These are phyloP conservation scores for Pseudocercospora cruenta DNA, from an alignment of 2,329 filamentous ascomycete species.

Conservation along the genomic window DNA sequence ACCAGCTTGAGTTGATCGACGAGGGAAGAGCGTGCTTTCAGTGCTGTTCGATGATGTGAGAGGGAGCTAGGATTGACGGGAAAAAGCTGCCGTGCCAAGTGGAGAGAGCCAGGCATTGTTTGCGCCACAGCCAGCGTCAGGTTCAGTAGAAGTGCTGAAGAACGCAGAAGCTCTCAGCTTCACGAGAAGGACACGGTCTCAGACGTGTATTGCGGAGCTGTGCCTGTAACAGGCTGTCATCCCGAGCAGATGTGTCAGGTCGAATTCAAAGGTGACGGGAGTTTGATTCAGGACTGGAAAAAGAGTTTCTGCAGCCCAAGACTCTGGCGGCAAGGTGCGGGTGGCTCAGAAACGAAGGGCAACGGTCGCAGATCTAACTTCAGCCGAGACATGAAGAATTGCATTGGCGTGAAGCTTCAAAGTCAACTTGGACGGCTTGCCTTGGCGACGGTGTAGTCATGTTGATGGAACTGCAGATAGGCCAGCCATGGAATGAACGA, in stretches of 20 bases:
- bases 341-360: not conserved
- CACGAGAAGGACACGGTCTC: not conserved
- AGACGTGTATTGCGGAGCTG: not conserved
- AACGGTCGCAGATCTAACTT: slow-evolving; percentile 3
- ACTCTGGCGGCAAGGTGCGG: not conserved
- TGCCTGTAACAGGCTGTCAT: not conserved
- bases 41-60: not conserved
- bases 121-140: slow-evolving; percentile 8
- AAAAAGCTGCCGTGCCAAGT: slow-evolving; percentile 10
- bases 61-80: slow-evolving; percentile 7
- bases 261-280: not conserved
- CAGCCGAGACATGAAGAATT: slow-evolving; percentile 8
- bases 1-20: not conserved
- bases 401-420: slow-evolving; percentile 19
- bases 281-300: slow-evolving; percentile 4
- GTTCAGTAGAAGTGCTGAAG: not conserved
- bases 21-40: not conserved
- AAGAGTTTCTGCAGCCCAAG: slow-evolving; percentile 6
- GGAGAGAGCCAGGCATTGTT: slow-evolving; percentile 1
- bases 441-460: slow-evolving; percentile 12
- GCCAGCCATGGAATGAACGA: not conserved
- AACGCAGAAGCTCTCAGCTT: not conserved
- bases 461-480: not conserved
- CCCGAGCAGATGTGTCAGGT: slow-evolving; percentile 1
- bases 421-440: slow-evolving; percentile 25